These are phyloP conservation scores for Termitomyces sp. DNA, from an alignment of 768 basidiomycete genomes.

Conservation along the genomic window DNA sequence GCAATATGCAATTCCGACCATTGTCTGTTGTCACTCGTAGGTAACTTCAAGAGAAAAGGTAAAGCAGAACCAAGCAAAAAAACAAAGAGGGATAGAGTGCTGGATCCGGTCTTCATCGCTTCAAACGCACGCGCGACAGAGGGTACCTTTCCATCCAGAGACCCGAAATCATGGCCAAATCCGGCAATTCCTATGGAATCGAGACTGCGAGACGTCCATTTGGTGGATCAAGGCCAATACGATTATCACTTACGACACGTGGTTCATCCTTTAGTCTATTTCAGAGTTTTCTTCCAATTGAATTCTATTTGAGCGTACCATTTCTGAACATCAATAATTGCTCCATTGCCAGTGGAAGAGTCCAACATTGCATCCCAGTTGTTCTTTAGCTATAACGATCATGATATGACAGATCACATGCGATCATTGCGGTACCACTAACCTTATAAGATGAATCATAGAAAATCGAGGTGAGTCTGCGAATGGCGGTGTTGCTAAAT, in stretches of 20 bases:
- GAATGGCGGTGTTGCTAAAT: slow-evolving; percentile 52
- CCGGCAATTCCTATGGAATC: slow-evolving; percentile 60
- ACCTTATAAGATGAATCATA: slow-evolving; percentile 54
- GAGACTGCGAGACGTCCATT: slow-evolving; percentile 32
- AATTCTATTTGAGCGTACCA: slow-evolving; percentile 37
- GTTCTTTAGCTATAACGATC: slow-evolving; percentile 26
- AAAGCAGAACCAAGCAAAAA: slow-evolving; percentile 36
- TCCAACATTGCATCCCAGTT: slow-evolving; percentile 25
- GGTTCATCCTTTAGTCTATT: slow-evolving; percentile 37
- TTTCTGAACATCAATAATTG: slow-evolving; percentile 45
- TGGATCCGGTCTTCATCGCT: slow-evolving; percentile 26
- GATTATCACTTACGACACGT: slow-evolving; percentile 35
- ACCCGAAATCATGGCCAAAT: slow-evolving; percentile 56
- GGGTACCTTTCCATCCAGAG: slow-evolving; percentile 46
- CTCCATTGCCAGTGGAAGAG: slow-evolving; percentile 35
- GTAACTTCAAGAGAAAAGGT: slow-evolving; percentile 34
- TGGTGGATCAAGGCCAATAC: too few species aligned
- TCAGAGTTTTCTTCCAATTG: slow-evolving; percentile 33
- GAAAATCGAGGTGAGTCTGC: slow-evolving; percentile 44
- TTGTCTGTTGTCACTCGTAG: slow-evolving; percentile 32
- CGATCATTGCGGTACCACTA: background rate
- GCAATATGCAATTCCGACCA: slow-evolving; percentile 30
- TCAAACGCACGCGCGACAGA: slow-evolving; percentile 42
- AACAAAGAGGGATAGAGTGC: slow-evolving; percentile 28
- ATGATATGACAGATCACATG: background rate